Percentiles rank a stretch among this genome's conserved stretches.
phyloP scores from a whole-genome alignment of 495 filamentous ascomycete species.

The Penicillium atrosanguineum region DNA sequence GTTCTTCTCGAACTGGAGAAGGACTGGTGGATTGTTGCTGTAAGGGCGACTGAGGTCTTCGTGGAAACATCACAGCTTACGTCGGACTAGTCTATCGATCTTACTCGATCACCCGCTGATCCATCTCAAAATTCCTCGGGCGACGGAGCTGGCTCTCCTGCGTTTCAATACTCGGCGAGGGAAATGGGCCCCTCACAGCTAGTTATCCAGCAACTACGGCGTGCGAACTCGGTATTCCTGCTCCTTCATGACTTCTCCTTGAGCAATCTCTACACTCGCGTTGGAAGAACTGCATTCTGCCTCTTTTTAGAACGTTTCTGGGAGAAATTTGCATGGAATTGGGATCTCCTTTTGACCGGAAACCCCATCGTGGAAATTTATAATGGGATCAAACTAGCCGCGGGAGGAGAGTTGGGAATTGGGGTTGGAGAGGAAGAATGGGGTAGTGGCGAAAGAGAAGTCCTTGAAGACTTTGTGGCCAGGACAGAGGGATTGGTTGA shows the following conservation, averaged over 20 bases:
- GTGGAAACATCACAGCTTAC: constrained; percentile 13
- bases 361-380: constrained; percentile 80
- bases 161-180: constrained; percentile 75
- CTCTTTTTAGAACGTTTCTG: constrained; percentile 73
- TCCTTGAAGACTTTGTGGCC: constrained; percentile 76
- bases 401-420: constrained; percentile 85
- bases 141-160: constrained; percentile 17
- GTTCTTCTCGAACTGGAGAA: constrained; percentile 80
- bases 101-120: constrained; percentile 55
- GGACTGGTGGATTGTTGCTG: constrained; percentile 94
- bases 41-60: constrained; percentile 36
- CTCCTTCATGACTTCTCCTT: constrained; percentile 79
- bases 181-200: constrained; percentile 83
- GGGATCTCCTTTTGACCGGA: constrained; percentile 87
- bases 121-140: constrained; percentile 21
- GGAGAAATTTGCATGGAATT: constrained; percentile 73
- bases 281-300: constrained; percentile 60
- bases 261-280: constrained; percentile 59
- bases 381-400: constrained; percentile 84
- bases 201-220: constrained; percentile 73
- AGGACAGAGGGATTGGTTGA: constrained; percentile 71
- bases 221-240: constrained; percentile 80
- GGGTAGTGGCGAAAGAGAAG: constrained; percentile 86
- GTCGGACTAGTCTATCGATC: constrained; percentile 62
- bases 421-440: constrained; percentile 93